Evolutionary conservation across 768 basidiomycete species (phyloP).

Genomic region (Kwoniella heveanensis): DNA sequence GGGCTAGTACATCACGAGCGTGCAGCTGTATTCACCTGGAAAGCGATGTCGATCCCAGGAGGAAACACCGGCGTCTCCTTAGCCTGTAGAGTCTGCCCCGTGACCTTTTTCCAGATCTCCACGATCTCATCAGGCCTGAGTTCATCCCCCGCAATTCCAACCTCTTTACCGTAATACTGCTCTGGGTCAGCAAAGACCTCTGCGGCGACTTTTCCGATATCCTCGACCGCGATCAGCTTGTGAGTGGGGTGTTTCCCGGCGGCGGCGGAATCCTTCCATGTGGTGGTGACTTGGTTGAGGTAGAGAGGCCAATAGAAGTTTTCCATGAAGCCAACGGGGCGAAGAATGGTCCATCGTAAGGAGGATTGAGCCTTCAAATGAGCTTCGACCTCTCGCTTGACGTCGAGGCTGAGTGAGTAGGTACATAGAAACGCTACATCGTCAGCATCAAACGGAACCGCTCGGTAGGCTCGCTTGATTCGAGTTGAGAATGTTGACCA

Average conservation of each 20-base stretch:
- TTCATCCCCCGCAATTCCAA: slow-evolving; percentile 22
- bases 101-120: slow-evolving; percentile 16
- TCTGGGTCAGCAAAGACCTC: slow-evolving; percentile 19
- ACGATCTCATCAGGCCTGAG: slow-evolving; percentile 18
- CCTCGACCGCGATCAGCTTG: slow-evolving; percentile 17
- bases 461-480: not conserved
- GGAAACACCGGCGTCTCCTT: slow-evolving; percentile 13
- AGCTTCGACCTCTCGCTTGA: slow-evolving; percentile 12
- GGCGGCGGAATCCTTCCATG: slow-evolving; percentile 11
- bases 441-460: no score
- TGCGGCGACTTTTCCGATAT: slow-evolving; percentile 25
- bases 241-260: slow-evolving; percentile 3
- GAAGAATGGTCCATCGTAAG: slow-evolving; percentile 21
- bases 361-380: slow-evolving; percentile 4
- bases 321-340: slow-evolving; percentile 24
- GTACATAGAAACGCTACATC: no score
- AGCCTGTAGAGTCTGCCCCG: slow-evolving; percentile 14
- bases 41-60: slow-evolving; percentile 1
- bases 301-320: slow-evolving; percentile 18
- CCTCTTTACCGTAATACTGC: slow-evolving; percentile 4
- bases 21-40: slow-evolving; percentile 6
- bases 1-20: not conserved
- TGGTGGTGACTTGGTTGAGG: slow-evolving; percentile 15
- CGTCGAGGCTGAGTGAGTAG: slow-evolving; percentile 16
- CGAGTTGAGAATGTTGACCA: not conserved